Evolutionary conservation across 306 rosid genomes (phyloP), one percentile per base, ranked within the genome.

Genomic region (Rosa rugosa): DNA sequence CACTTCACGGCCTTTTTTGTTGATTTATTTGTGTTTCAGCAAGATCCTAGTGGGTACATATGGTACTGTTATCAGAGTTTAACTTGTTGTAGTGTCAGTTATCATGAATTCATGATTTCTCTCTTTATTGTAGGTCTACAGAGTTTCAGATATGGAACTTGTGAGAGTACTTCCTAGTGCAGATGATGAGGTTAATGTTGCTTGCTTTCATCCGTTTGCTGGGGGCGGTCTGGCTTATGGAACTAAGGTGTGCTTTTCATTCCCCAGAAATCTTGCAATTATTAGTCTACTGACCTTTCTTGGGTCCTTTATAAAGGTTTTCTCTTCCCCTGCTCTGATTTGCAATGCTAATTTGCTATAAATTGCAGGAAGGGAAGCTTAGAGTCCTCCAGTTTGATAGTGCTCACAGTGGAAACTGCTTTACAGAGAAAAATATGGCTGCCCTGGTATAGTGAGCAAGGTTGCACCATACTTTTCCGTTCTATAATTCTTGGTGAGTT

Each of bases 141-240:
- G 94, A 84, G 99, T 95, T 71, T 90, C 98, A 12, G 93, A 95
- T 84, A 93, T 93, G 98, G 97, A 95, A 83, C 98, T 95, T 72
- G 98, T 93, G 81, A 89, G 91, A 82, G 98, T 95, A 77, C 98
- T 95, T 83, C 98, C 99, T 27, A 93, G 99, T 87, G 90, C 97
- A n/a, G 99, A 95, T 81, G 99, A 95, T 66, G 99, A 93, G 91
- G 99, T 95, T 79, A 95, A 95, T 83, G 99, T 95, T 53, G 99
- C 99, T 41, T 95, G 99, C 83, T 95, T 95, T 83, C 99, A 95
- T 82, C 99, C 99, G 77, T 91, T 87, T 71, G 92, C 97, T 8
- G 99, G 99, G 77, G 97, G 98, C 20, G 99, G 99, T 34, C 88
- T 95, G 73, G 98, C 90, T 79, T 95, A 95, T 72, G 99, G 99